Base-by-base conservation (phyloP, 164 flowering plant genomes). In the Liquidambar formosana region DNA sequence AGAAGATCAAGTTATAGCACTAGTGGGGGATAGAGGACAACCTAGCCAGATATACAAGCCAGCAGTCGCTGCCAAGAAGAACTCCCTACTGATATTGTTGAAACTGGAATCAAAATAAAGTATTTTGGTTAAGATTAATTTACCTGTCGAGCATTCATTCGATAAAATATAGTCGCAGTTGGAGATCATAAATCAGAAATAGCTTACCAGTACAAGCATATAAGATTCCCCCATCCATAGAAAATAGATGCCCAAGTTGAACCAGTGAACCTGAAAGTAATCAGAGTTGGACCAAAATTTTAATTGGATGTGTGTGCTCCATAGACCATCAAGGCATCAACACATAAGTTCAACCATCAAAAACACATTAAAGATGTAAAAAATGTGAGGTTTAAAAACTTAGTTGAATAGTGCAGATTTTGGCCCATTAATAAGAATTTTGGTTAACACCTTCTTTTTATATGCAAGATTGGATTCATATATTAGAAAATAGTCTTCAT, bases 181-280 rank as follows among this genome's bases (percentile, higher is more conserved):
- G 12, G 2, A 45, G 15, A 44, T 59, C 10, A 57, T 25, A 46
- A 56, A 27, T 22, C 12, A 9, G 16, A 45, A 38, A 33, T 6
- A 48, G 43, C 80, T 77, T 81, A 95, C 97, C 81, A 80, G 80
- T 86, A 91, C 83, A 92, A 59, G 81, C 92, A 86, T 23, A 83
- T 53, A 56, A 95, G 84, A 71, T 92, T 95, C 10, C 96, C 97
- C 88, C 93, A 91, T 67, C 97, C 98, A 72, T 89, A 83, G 38
- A 93, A 81, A 57, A 93, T 53, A 52, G 93, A 73, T 66, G 93
- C 97, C 99, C 99, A 95, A 1, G 76, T 8, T 26, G 97, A 80
- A 65, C 99, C 97, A 56, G 85, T 80, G 83, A 94, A 92, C 99
- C 99, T 92, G 84, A 63, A 78, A 66, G 16, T 15, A 65, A 46